Percentiles rank a stretch among this genome's conserved stretches.
Evolutionary conservation across 345 rosid genomes (phyloP).

Genomic region (Citrus mangshanensis): DNA sequence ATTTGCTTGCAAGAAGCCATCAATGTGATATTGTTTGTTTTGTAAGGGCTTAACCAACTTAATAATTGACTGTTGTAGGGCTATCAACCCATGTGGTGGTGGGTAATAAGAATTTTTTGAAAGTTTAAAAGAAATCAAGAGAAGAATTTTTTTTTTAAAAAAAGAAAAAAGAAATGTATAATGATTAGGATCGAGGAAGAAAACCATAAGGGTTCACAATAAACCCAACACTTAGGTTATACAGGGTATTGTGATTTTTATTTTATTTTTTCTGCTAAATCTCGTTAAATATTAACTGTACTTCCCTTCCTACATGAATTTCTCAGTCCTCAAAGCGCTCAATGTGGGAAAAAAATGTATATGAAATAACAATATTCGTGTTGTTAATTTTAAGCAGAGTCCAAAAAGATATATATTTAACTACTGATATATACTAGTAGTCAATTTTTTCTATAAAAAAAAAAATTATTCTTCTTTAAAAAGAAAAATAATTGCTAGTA

Average conservation of each 20-base stretch:
- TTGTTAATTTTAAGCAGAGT: neutral
- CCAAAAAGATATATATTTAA: neutral
- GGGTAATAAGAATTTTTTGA: neutral
- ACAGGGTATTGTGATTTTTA: too few species aligned
- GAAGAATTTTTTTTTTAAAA: neutral
- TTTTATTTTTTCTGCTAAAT: too few species aligned
- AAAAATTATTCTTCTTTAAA: neutral
- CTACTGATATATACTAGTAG: too few species aligned
- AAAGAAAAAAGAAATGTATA: too few species aligned
- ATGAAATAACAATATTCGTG: too few species aligned
- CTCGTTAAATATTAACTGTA: too few species aligned
- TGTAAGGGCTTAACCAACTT: constrained; percentile 31
- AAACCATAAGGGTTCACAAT: neutral
- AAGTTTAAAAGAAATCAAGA: neutral
- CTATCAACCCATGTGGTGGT: constrained; percentile 32
- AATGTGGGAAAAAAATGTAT: too few species aligned
- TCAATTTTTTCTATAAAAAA: too few species aligned
- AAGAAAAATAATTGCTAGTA: neutral
- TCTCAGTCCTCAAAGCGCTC: neutral
- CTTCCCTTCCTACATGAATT: neutral
- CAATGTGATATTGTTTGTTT: constrained; percentile 12
- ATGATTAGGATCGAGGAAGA: neutral
- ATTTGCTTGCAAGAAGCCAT: constrained; percentile 10
- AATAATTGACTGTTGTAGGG: constrained; percentile 35
- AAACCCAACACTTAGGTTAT: neutral